Base-by-base conservation (phyloP, 352 stramenopile genomes). In the Phytophthora lateralis region DNA sequence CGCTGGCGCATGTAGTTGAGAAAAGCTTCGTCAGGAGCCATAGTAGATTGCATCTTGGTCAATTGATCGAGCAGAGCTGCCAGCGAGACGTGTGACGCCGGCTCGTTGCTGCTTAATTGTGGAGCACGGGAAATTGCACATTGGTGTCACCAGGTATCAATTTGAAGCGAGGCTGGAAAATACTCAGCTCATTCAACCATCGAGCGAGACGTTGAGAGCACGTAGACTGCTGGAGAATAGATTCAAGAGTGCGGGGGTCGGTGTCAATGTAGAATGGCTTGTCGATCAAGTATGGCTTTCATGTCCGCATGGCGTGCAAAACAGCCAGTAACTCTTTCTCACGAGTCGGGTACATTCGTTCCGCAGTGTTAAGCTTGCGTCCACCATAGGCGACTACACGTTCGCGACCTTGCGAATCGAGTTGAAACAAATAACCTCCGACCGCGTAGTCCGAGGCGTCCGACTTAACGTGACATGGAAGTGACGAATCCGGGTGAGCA, bases 341-440 rank as follows among this genome's bases (percentile, higher is more conserved):
- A 8, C 27, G 27, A 30, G 27, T 30, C 6, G 27, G 27, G 6
- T 30, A 30, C 27, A 30, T 9, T 30, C 27, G 4, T 30, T 30
- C 27, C 4, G 27, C 27, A 6, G 27, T 30, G 27, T 30, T 30
- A 9, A 30, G 27, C 27, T 30, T 42, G 1, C 45, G 26, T 6
- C 27, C 45, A 8, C 45, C 45, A 30, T 42, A 53, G 3, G 29
- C 45, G 21, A 53, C 29, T 15, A 53, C 24, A 2, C 11, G n/a
- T 29, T 53, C 45, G 1, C 17, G 38, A 4, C 27, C 27, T 8
- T 26, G 6, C 12, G 12, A 11, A 18, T 53, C 45, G 1, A 42
- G 6, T 17, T 53, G 45, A 30, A 53, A 53, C 26, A 53, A 29
- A 42, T 53, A 53, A 0, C 29, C 45, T 17, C 21, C 29, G 18